Evolutionary conservation across 768 basidiomycete genomes (phyloP).

Genomic region (Boletellus ananiceps): DNA sequence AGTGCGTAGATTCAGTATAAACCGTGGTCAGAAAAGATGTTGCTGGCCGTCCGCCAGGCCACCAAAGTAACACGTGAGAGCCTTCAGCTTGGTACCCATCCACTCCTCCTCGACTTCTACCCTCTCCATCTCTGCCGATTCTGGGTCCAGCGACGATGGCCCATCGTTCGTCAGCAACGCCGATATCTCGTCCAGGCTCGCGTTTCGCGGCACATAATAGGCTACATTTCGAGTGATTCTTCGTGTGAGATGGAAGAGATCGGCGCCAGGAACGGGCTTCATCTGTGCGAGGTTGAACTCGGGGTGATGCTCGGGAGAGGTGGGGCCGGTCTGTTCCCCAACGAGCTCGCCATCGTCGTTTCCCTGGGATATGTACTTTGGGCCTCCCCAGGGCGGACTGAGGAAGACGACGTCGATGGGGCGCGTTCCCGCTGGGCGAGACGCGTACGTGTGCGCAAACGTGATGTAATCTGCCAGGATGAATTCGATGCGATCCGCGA

Average conservation of each 20-base stretch:
- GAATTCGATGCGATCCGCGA: slow-evolving; percentile 93
- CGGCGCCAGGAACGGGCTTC: slow-evolving; percentile 74
- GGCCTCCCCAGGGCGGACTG: slow-evolving; percentile 96
- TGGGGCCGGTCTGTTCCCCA: not conserved
- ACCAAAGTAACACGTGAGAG: slow-evolving; percentile 91
- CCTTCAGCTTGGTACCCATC: slow-evolving; percentile 92
- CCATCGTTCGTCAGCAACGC: slow-evolving; percentile 33
- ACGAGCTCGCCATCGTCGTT: not conserved
- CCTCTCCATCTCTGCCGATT: slow-evolving; percentile 50
- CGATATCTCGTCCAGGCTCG: slow-evolving; percentile 67
- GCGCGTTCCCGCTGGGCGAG: slow-evolving; percentile 31
- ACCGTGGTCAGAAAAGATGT: slow-evolving; percentile 41
- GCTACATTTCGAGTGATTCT: slow-evolving; percentile 78
- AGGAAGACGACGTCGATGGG: slow-evolving; percentile 88
- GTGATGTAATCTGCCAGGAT: slow-evolving; percentile 80
- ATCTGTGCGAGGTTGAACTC: slow-evolving; percentile 69
- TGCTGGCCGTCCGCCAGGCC: slow-evolving; percentile 72
- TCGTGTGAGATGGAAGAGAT: slow-evolving; percentile 73
- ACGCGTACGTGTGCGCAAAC: slow-evolving; percentile 59
- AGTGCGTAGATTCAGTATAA: not conserved
- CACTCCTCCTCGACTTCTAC: slow-evolving; percentile 95
- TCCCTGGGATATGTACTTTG: slow-evolving; percentile 48
- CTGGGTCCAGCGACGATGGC: slow-evolving; percentile 1
- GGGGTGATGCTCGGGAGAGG: slow-evolving; percentile 34
- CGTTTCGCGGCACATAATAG: slow-evolving; percentile 85